These are phyloP conservation scores for Nepenthes gracilis DNA, from an alignment of 148 eudicot species.

Conservation along the genomic window DNA sequence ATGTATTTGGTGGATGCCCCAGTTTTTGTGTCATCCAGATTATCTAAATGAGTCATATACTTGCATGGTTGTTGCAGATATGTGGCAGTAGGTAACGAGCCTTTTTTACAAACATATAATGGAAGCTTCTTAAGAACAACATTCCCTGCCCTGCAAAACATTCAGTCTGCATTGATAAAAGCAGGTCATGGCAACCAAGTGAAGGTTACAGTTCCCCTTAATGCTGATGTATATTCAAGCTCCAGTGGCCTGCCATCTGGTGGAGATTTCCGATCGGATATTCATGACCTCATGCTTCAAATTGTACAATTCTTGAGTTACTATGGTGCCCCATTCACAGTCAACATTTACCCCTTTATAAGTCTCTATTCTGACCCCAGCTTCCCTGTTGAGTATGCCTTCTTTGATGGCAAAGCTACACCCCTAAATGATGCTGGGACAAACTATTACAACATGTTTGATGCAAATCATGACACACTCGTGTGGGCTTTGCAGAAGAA, in stretches of 20 bases:
- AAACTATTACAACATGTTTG: conserved; percentile 74
- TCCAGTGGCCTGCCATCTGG: conserved; percentile 47
- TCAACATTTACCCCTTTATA: conserved; percentile 89
- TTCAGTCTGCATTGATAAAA: conserved; percentile 67
- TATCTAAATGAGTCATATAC: too few species aligned
- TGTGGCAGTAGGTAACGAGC: conserved; percentile 94
- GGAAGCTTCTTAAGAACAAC: conserved; percentile 70
- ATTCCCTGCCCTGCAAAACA: conserved; percentile 69
- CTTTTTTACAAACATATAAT: conserved; percentile 67
- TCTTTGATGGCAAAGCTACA: conserved; percentile 63
- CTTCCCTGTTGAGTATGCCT: conserved; percentile 81
- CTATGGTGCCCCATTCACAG: conserved; percentile 60
- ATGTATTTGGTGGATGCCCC: too few species aligned
- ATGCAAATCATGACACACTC: conserved; percentile 81
- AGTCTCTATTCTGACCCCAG: conserved; percentile 51
- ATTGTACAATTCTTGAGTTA: conserved; percentile 56
- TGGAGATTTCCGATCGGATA: conserved; percentile 72
- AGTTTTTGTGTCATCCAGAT: too few species aligned
- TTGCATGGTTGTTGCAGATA: conserved; percentile 30
- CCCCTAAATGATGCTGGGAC: conserved; percentile 58
- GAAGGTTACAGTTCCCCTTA: conserved; percentile 62
- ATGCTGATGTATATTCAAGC: conserved; percentile 65
- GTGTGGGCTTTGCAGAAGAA: conserved; percentile 75
- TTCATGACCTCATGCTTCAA: conserved; percentile 44
- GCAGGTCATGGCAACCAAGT: conserved; percentile 48